Percentiles rank a stretch among this genome's conserved stretches.
phyloP scores from a whole-genome alignment of 345 rosid species.

The Populus deltoides region DNA sequence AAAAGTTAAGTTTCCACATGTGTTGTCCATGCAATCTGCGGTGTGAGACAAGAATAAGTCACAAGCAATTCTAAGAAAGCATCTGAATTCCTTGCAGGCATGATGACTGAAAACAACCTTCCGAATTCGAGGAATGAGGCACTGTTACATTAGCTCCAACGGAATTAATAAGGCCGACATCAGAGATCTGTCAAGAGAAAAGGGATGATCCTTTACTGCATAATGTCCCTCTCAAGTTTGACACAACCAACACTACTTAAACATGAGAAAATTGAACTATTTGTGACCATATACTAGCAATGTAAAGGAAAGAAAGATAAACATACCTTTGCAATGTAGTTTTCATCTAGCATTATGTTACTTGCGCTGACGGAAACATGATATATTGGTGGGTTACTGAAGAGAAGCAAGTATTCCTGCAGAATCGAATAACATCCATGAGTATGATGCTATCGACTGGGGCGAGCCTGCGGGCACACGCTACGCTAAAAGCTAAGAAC shows the following conservation, averaged over 20 bases:
- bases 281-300: neutral
- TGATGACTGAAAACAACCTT: conserved; percentile 38
- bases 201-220: neutral
- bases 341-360: conserved; percentile 78
- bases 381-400: conserved; percentile 60
- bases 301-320: neutral
- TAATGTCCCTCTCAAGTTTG: neutral
- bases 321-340: conserved; percentile 76
- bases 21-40: conserved; percentile 45
- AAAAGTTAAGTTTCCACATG: conserved; percentile 53
- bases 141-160: conserved; percentile 25
- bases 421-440: conserved; percentile 3
- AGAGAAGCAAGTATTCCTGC: conserved; percentile 88
- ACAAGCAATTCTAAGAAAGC: neutral
- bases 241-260: neutral
- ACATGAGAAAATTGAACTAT: neutral
- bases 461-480: neutral
- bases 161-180: conserved; percentile 50
- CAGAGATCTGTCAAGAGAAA: conserved; percentile 52
- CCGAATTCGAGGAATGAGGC: conserved; percentile 35
- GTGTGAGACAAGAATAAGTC: neutral
- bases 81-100: neutral
- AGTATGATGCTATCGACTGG: too few relatives aligned
- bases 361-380: conserved; percentile 78
- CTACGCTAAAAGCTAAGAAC: neutral